These are phyloP conservation scores for Lipomyces sp. DNA, from an alignment of 805 yeast genomes.

Conservation along the genomic window DNA sequence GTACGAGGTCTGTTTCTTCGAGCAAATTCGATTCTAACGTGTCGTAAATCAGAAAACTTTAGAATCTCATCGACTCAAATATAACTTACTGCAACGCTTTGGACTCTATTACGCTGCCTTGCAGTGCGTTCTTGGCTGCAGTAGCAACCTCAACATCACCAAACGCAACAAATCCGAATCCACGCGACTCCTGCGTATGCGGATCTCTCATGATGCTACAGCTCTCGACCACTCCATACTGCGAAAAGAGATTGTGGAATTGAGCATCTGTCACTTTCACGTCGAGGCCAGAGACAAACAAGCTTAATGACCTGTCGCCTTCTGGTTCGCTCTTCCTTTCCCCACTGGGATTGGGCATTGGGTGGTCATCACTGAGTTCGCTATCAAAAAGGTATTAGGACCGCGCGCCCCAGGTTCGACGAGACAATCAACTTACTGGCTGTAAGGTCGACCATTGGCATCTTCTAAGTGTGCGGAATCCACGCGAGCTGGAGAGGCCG, in stretches of 20 bases:
- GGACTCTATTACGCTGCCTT: slow-evolving; percentile 51
- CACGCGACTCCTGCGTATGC: slow-evolving; percentile 52
- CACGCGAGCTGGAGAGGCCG: slow-evolving; percentile 9
- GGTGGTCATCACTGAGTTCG: not conserved
- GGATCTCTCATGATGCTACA: slow-evolving; percentile 54
- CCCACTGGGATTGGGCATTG: not conserved
- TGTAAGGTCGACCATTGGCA: not conserved
- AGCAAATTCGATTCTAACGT: slow-evolving; percentile 51
- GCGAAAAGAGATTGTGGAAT: slow-evolving; percentile 41
- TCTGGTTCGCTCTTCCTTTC: not conserved
- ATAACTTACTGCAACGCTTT: slow-evolving; percentile 45
- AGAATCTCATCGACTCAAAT: not conserved
- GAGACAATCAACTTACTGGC: not conserved
- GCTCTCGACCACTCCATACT: slow-evolving; percentile 42
- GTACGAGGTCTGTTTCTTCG: slow-evolving; percentile 48
- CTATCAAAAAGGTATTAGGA: not conserved
- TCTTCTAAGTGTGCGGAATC: slow-evolving; percentile 15
- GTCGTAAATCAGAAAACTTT: not conserved
- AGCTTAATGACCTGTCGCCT: slow-evolving; percentile 31
- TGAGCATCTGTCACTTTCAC: slow-evolving; percentile 41
- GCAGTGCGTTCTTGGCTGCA: slow-evolving; percentile 53
- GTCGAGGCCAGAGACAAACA: slow-evolving; percentile 47
- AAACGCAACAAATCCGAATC: slow-evolving; percentile 59
- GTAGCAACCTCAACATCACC: slow-evolving; percentile 51
- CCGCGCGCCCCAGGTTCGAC: not conserved